phyloP scores from a whole-genome alignment of 2,329 filamentous ascomycete genomes.

The Colletotrichum sp. region DNA sequence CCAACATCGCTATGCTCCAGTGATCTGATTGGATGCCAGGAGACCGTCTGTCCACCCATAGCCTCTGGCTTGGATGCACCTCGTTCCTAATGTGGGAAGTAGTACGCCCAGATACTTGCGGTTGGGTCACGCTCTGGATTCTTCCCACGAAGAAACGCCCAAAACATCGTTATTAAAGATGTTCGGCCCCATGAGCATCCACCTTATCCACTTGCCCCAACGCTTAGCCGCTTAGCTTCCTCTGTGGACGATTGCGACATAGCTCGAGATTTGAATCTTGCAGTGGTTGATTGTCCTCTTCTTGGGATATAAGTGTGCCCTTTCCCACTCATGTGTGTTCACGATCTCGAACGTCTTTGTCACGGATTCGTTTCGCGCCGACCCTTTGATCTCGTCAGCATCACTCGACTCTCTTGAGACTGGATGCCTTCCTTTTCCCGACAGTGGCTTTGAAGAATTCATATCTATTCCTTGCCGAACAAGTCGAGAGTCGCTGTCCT shows the following conservation, averaged over 20 bases:
- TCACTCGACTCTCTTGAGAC: not conserved
- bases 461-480: not conserved
- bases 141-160: not conserved
- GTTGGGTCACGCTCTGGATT: slow-evolving; percentile 14
- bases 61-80: slow-evolving; percentile 10
- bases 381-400: not conserved
- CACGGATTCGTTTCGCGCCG: not conserved
- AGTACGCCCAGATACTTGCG: slow-evolving; percentile 12
- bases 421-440: not conserved
- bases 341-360: not conserved
- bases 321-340: not conserved
- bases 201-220: slow-evolving; percentile 19
- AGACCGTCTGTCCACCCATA: slow-evolving; percentile 3
- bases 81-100: slow-evolving; percentile 16
- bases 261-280: not conserved
- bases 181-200: slow-evolving; percentile 7
- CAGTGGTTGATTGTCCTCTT: not conserved
- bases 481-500: not conserved
- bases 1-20: not conserved
- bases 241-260: slow-evolving; percentile 17
- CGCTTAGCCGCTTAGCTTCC: slow-evolving; percentile 8
- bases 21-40: not conserved
- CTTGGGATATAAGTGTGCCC: not conserved
- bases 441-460: not conserved
- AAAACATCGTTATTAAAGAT: slow-evolving; percentile 14